Evolutionary conservation across 202 grass and related monocot species (phyloP), one percentile per base, ranked within the genome.

Genomic region (Alloteropsis angusta): DNA sequence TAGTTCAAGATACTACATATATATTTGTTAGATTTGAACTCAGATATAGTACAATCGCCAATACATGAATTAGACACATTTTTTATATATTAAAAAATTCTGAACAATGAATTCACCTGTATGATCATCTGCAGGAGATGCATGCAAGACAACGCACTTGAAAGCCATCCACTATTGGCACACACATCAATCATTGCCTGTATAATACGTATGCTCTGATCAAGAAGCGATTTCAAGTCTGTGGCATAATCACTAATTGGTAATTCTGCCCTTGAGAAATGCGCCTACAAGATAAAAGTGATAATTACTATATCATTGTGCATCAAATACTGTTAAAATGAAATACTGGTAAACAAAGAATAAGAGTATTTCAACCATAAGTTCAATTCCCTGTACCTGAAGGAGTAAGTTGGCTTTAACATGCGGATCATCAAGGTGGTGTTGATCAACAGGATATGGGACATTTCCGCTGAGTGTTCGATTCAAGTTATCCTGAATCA

Each of bases 371-470:
- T 34, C 53, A 55, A 66, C 69, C 39, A 66, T 78, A 16, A 67
- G 49, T 74, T 44, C 46, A 80, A 84, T 28, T 68, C 56, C 18
- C 48, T 50, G 45, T 68, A 94, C 95, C 91, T 98, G 95, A 86
- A 98, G 94, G 26, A 98, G 95, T 77, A 98, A 84, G 92, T 94
- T 98, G 80, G 89, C 91, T 86, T 98, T 98, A 49, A 98, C 91
- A 92, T 98, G 95, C 36, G 95, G 91, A 46, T 94, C 91, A 81
- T 98, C 91, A 59, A 98, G 87, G 49, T 76, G 91, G 72, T 94
- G 87, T 64, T 94, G 87, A 80, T 94, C 85, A 88, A 98, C 95
- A 46, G 71, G 55, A 73, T 75, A 88, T 0, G 83, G 95, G 21
- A 94, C 85, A 44, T 92, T 98, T 82, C 54, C 89, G 6, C 89